A percentile compares a stretch with the other conserved stretches of the same genome.
These are phyloP conservation scores for Apostasia ramifera DNA, from an alignment of 106 monocot genomes.

Conservation along the genomic window DNA sequence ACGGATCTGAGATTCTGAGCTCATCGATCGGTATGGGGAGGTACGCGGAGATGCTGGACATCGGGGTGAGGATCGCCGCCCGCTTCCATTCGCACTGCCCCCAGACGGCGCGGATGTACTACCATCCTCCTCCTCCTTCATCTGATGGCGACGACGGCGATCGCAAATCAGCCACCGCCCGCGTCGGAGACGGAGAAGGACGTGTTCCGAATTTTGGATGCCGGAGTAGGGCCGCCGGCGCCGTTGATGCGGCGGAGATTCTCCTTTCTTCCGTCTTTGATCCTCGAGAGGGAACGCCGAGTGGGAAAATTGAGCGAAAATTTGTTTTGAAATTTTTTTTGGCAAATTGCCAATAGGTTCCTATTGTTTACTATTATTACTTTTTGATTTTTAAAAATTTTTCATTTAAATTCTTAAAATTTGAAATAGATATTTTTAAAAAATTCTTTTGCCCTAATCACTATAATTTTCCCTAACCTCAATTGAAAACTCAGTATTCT, in stretches of 20 bases:
- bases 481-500: too few species aligned
- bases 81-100: constrained; percentile 93
- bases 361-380: too few species aligned
- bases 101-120: constrained; percentile 85
- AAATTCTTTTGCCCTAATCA: too few species aligned
- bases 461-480: too few species aligned
- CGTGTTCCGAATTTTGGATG: neutral
- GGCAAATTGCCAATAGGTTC: too few species aligned
- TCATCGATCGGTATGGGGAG: constrained; percentile 31
- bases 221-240: neutral
- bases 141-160: constrained; percentile 2
- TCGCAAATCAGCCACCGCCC: neutral
- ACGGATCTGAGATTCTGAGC: too few species aligned
- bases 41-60: constrained; percentile 68
- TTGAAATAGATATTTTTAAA: too few species aligned
- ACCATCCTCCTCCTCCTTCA: constrained; percentile 59
- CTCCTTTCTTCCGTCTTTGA: neutral
- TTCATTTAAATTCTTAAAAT: too few species aligned
- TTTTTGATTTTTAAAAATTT: too few species aligned
- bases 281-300: too few species aligned
- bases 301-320: too few species aligned
- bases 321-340: too few species aligned
- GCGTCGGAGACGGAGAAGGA: neutral
- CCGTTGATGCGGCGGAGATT: neutral
- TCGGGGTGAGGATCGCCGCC: constrained; percentile 72